Evolutionary conservation across 306 rosid species (phyloP), one percentile per base, ranked within the genome.

Genomic region (Casuarina glauca): DNA sequence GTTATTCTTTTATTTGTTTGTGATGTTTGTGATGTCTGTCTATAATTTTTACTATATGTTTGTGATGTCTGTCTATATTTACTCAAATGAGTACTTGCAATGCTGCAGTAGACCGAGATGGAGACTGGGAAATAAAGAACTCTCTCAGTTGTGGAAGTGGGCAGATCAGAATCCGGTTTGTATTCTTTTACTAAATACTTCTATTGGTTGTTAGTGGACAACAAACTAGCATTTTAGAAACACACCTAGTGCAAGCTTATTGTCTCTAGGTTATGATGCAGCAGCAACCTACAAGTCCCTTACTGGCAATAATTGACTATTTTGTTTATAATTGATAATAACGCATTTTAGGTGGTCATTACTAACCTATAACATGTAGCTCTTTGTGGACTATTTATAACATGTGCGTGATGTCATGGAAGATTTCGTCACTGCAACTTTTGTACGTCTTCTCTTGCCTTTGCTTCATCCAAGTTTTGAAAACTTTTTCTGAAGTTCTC

Each of bases 111-210:
- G 82, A 88, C 97, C 93, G 51, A 90, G 92, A 82, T 94, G 97
- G 97, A 90, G 98, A 85, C 61, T 94, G 85, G 97, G 98, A 68
- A 94, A 94, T 86, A 94, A 88, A 89, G 98, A 94, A 81, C 89
- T 94, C 77, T 90, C 98, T 80, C 98, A 92, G 79, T 81, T 94
- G 79, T 94, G 98, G 98, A 94, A 92, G 83, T 94, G 97, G 97
- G 92, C 98, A 41, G 98, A 94, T 86, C 98, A 94, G 87, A 94
- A 94, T 87, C 97, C 91, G 85, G 98, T 94, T 79, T 15, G 91
- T 82, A 64, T 70, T 70, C 57, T 26, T 67, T 73, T 44, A 11
- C 72, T 32, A 39, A 67, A 19, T 35, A n/a, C 26, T 70, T 52
- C 16, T 48, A 41, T 57, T 68, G 19, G 35, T 83, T 76, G 60